Percentiles rank a stretch among this genome's conserved stretches.
Conservation (phyloP, 169 alveolate genomes). For the Plasmodium inui region DNA sequence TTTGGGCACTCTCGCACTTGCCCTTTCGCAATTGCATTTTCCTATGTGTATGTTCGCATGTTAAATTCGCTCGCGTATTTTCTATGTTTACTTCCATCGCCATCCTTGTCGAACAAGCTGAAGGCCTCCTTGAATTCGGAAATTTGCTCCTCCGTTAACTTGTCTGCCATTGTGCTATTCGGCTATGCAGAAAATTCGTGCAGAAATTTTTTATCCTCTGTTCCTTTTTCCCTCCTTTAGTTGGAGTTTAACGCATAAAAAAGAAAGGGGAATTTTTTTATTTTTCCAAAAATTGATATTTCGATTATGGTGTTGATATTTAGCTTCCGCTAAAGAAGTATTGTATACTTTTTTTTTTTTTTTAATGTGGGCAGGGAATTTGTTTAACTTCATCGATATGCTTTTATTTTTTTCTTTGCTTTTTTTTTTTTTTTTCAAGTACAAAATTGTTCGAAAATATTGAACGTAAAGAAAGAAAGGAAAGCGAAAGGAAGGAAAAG, state of each 20-base stretch:
- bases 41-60: not conserved
- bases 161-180: slow-evolving; percentile 94
- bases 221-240: slow-evolving; percentile 1
- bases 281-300: not conserved
- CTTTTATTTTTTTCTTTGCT: too few species aligned
- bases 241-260: not conserved
- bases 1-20: not conserved
- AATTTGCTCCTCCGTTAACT: slow-evolving; percentile 98
- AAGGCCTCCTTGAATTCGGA: slow-evolving; percentile 99
- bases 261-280: slow-evolving; percentile 10
- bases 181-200: not conserved
- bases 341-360: not conserved
- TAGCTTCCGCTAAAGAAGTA: slow-evolving; percentile 2
- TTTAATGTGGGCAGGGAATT: too few species aligned
- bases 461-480: not conserved
- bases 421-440: not conserved
- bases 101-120: slow-evolving; percentile 99
- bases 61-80: not conserved
- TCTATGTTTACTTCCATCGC: slow-evolving; percentile 95
- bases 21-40: slow-evolving; percentile 2
- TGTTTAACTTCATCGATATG: too few species aligned
- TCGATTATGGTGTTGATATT: not conserved
- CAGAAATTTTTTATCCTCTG: not conserved
- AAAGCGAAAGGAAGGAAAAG: not conserved
- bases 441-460: not conserved